These are phyloP conservation scores for Herpotrichia juniperi DNA, from an alignment of 2,329 filamentous ascomycete genomes.

Conservation along the genomic window DNA sequence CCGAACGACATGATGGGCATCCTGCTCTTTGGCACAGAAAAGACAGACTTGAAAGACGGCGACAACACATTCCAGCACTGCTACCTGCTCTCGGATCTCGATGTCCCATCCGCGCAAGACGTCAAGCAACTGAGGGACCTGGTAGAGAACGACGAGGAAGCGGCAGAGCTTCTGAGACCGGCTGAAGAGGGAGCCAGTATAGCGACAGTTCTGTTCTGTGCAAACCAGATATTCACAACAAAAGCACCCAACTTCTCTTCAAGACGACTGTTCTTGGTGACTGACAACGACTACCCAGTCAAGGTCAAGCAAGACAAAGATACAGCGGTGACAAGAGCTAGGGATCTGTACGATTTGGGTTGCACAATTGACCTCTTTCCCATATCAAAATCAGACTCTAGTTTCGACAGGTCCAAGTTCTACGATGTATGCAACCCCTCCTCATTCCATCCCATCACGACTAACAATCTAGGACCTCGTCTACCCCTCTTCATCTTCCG, in stretches of 20 bases:
- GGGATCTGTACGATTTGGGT: conserved; percentile 92
- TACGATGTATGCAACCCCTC: conserved; percentile 72
- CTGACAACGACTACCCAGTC: conserved; percentile 85
- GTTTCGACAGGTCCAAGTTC: conserved; percentile 84
- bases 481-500: conserved; percentile 71
- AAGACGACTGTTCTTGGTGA: conserved; percentile 91
- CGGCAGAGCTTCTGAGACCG: conserved; percentile 71
- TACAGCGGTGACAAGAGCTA: conserved; percentile 83
- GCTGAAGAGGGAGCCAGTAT: conserved; percentile 75
- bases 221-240: conserved; percentile 95
- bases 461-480: conserved; percentile 74
- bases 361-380: conserved; percentile 93
- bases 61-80: conserved; percentile 82
- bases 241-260: conserved; percentile 95
- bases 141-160: conserved; percentile 78
- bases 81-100: conserved; percentile 87
- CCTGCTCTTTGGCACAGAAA: conserved; percentile 85
- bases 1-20: conserved; percentile 98
- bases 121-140: conserved; percentile 79
- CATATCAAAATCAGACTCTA: conserved; percentile 72
- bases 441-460: conserved; percentile 15
- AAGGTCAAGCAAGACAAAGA: conserved; percentile 74
- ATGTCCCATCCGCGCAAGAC: conserved; percentile 84
- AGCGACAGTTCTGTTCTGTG: conserved; percentile 90
- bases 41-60: conserved; percentile 58